Conservation (phyloP, 768 basidiomycete genomes). For the Lactifluus rugatus region DNA sequence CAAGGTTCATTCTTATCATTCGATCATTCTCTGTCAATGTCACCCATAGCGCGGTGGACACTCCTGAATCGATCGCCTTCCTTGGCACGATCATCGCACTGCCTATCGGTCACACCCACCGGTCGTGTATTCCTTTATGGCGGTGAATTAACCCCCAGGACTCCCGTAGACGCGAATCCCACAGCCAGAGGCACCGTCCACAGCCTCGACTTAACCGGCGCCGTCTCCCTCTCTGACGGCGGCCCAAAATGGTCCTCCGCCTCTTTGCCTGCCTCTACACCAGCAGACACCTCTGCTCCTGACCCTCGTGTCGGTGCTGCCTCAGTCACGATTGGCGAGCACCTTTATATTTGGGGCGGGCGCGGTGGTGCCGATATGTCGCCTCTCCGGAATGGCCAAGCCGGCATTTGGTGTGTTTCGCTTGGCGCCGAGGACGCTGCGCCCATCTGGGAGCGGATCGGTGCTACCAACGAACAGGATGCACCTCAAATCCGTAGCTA, state of each 20-base stretch:
- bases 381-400: slow-evolving; percentile 25
- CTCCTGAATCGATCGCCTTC: neutral
- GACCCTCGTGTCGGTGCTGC: slow-evolving; percentile 1
- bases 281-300: neutral
- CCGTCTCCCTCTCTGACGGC: neutral
- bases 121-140: slow-evolving; percentile 30
- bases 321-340: slow-evolving; percentile 16
- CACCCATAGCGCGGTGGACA: neutral
- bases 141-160: slow-evolving; percentile 35
- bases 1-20: no score
- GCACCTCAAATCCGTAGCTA: slow-evolving; percentile 30
- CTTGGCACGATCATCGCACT: slow-evolving; percentile 36
- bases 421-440: neutral
- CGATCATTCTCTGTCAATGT: no score
- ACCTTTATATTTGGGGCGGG: slow-evolving; percentile 38
- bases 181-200: slow-evolving; percentile 29
- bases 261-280: neutral
- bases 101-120: slow-evolving; percentile 19
- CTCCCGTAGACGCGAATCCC: slow-evolving; percentile 21
- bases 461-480: slow-evolving; percentile 24
- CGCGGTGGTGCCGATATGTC: slow-evolving; percentile 34
- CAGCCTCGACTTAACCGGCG: slow-evolving; percentile 20
- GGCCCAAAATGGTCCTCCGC: neutral
- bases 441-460: slow-evolving; percentile 17
- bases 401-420: neutral